Evolutionary conservation across 192 early-diverging fungal genomes (phyloP).

Genomic region (Thoreauomyces humboldtii): DNA sequence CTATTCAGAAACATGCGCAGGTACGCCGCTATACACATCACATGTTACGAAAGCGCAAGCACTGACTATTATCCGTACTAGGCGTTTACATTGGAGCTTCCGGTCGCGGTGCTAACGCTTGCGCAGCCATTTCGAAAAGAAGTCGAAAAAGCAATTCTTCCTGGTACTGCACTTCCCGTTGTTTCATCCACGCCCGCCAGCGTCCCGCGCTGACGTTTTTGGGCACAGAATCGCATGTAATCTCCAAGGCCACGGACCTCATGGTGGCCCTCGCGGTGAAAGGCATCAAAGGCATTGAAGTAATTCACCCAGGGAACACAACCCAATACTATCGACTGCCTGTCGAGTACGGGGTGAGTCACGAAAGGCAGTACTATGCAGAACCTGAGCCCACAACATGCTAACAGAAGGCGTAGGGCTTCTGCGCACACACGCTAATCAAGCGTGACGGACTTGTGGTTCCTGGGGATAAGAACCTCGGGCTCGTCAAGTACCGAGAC

Average conservation of each 20-base stretch:
- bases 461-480: constrained; percentile 56
- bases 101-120: constrained; percentile 19
- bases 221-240: constrained; percentile 39
- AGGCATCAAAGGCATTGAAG: constrained; percentile 46
- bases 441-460: constrained; percentile 46
- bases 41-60: too few relatives aligned
- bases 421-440: constrained; percentile 51
- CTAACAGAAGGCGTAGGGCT: constrained; percentile 36
- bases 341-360: constrained; percentile 52
- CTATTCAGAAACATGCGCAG: constrained; percentile 35
- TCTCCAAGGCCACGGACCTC: constrained; percentile 41
- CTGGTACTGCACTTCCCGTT: constrained; percentile 27
- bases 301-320: constrained; percentile 60
- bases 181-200: neutral
- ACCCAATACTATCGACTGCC: constrained; percentile 55
- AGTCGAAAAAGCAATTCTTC: constrained; percentile 52
- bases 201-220: neutral
- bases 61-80: too few relatives aligned
- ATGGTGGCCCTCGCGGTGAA: constrained; percentile 47
- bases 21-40: too few relatives aligned
- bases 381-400: neutral
- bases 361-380: neutral
- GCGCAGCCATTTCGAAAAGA: constrained; percentile 39
- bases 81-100: constrained; percentile 43
- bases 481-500: constrained; percentile 51